phyloP scores from a whole-genome alignment of 495 filamentous ascomycete genomes.

The Neurospora intermedia region DNA sequence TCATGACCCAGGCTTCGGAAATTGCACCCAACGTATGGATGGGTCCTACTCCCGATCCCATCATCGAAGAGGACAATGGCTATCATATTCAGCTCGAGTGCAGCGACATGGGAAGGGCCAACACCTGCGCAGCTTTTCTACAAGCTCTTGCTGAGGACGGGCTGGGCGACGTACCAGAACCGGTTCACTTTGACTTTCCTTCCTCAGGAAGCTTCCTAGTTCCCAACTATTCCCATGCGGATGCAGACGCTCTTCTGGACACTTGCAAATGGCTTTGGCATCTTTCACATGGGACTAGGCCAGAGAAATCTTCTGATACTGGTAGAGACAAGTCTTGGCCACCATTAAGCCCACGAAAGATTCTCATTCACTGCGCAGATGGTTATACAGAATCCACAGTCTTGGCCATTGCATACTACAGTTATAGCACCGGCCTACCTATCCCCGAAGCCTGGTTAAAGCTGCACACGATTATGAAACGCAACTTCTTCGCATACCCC shows the following conservation, averaged over 20 bases:
- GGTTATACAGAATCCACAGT: conserved; percentile 93
- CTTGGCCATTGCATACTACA: conserved; percentile 78
- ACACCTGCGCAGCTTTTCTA: conserved; percentile 39
- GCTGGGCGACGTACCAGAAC: conserved; percentile 21
- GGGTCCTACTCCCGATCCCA: conserved; percentile 72
- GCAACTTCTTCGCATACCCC: conserved; percentile 94
- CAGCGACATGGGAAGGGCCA: conserved; percentile 63
- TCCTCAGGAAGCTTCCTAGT: conserved; percentile 83
- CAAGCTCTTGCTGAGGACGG: conserved; percentile 30
- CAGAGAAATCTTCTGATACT: conserved; percentile 1
- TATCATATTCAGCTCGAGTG: conserved; percentile 80
- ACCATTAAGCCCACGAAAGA: conserved; percentile 40
- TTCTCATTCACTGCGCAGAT: conserved; percentile 87
- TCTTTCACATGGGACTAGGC: conserved; percentile 49
- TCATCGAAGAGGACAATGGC: conserved; percentile 25
- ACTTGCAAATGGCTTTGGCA: conserved; percentile 85
- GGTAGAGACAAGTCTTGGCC: conserved; percentile 15
- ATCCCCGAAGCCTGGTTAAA: conserved; percentile 77
- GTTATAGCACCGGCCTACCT: conserved; percentile 74
- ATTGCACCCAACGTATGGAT: conserved; percentile 84
- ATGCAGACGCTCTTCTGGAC: conserved; percentile 72
- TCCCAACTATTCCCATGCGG: conserved; percentile 65
- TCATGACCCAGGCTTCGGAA: conserved; percentile 82
- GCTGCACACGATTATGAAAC: conserved; percentile 66
- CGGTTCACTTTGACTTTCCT: conserved; percentile 53